Evolutionary conservation across 1,284 basidiomycete species (phyloP), one percentile per base, ranked within the genome.

Genomic region (Ustilago tritici): DNA sequence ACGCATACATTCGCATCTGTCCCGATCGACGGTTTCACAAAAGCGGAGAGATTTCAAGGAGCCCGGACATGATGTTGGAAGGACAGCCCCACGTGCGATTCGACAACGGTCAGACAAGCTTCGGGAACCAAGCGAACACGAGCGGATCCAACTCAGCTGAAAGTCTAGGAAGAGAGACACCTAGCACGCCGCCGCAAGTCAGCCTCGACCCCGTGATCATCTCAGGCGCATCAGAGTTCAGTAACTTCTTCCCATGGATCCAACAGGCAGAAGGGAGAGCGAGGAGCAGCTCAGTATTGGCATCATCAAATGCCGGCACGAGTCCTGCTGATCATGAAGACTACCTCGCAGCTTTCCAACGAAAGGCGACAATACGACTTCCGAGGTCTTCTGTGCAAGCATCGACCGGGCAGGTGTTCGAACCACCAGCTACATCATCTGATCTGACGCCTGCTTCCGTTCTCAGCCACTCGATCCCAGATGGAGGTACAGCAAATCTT

Each of bases 211-310:
- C 61, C 11, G 50, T 61, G 8, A 38, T 53, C 11, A 9, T 56
- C 9, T 28, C 63, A 2, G 47, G 14, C 2, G 49, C 8, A 4
- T 11, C 55, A n/a, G 54, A 41, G 23, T 76, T 71, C 36, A 52
- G 46, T 57, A 36, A 53, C 49, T 63, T 67, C 12, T 67, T 70
- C 19, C 72, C 68, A 14, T 76, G 72, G 72, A 47, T 70, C 11
- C 47, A 76, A 41, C 63, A 65, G 15, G 23, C 53, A 6, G 19
- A 19, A 11, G 14, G 23, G 15, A 12, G 38, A 1, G 4, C 12
- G 7, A 14, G 49, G 17, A 28, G 46, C 4, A 43, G 23, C 17
- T 32, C 43, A 34, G 17, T 40, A 19, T 23, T 23, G 7, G 3
- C 23, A 23, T 23, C 38, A 0, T 11, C 54, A 34, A 32, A 17